Percentiles rank a stretch among this genome's conserved stretches.
These are phyloP conservation scores for Nelumbo lutea DNA, from an alignment of 164 flowering plant species.

Conservation along the genomic window DNA sequence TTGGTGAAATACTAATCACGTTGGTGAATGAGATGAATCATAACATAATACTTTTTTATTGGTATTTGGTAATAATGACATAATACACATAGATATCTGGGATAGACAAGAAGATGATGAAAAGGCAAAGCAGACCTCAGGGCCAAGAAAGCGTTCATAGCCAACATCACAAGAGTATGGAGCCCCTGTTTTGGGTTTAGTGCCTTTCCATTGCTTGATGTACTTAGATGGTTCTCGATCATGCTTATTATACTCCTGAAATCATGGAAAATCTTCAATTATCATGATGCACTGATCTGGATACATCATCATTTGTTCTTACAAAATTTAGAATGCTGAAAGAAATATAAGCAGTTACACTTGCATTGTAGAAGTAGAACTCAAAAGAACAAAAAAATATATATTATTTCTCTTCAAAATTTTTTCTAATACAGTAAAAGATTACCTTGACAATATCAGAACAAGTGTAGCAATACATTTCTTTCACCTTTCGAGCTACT, in stretches of 20 bases:
- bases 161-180: constrained; percentile 97
- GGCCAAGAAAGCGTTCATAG: constrained; percentile 97
- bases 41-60: too few species aligned
- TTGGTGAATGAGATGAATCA: too few species aligned
- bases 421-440: neutral
- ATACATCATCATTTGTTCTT: neutral
- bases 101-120: neutral
- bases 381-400: neutral
- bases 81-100: too few species aligned
- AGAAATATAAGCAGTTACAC: neutral
- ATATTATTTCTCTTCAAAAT: neutral
- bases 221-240: constrained; percentile 92
- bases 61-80: too few species aligned
- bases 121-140: constrained; percentile 65
- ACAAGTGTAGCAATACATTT: constrained; percentile 85
- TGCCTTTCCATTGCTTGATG: constrained; percentile 93
- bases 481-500: constrained; percentile 96
- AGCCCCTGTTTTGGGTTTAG: constrained; percentile 97
- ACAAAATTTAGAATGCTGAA: neutral
- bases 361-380: neutral
- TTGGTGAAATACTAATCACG: too few species aligned
- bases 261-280: constrained; percentile 11
- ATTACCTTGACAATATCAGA: constrained; percentile 96
- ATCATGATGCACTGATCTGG: neutral
- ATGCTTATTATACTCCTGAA: constrained; percentile 90